Percentiles rank a stretch among this genome's conserved stretches.
Evolutionary conservation across 495 filamentous ascomycete genomes (phyloP).

Genomic region (Aspergillus campestris): DNA sequence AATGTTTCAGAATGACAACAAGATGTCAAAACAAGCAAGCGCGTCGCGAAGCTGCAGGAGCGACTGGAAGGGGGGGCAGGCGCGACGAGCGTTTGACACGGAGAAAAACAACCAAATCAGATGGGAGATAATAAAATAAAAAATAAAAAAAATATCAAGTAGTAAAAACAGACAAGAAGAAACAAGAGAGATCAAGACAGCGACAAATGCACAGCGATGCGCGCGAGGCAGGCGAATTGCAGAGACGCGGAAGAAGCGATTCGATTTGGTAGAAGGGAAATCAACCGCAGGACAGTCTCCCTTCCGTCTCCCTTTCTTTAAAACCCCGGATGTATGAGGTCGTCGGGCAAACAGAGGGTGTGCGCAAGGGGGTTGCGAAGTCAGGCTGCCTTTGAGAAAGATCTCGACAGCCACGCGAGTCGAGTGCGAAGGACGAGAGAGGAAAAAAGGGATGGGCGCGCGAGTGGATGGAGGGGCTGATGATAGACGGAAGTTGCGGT

Average conservation of each 20-base stretch:
- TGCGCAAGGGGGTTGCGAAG: conserved; percentile 16
- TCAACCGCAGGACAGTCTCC: conserved; percentile 14
- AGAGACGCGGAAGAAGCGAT: conserved; percentile 6
- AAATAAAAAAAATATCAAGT: neutral
- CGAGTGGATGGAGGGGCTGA: conserved; percentile 11
- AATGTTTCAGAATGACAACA: conserved; percentile 19
- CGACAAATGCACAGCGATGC: conserved; percentile 8
- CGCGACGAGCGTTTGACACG: conserved; percentile 11
- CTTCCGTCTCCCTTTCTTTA: conserved; percentile 22
- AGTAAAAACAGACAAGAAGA: neutral
- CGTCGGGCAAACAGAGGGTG: conserved; percentile 3
- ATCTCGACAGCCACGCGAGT: conserved; percentile 17
- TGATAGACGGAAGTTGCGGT: conserved; percentile 19
- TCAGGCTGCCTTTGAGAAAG: conserved; percentile 6
- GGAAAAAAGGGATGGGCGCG: conserved; percentile 16
- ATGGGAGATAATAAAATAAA: neutral
- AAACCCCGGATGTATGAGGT: conserved; percentile 11
- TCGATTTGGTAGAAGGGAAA: conserved; percentile 14
- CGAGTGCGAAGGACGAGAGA: conserved; percentile 2
- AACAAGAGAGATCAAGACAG: conserved; percentile 15
- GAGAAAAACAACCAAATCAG: neutral
- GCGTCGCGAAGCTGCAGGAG: conserved; percentile 21
- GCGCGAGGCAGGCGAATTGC: conserved; percentile 6
- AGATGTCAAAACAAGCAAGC: conserved; percentile 19
- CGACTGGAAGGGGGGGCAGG: conserved; percentile 10